Evolutionary conservation across 345 rosid genomes (phyloP), one percentile per base, ranked within the genome.

Genomic region (Moricandia moricandioides): DNA sequence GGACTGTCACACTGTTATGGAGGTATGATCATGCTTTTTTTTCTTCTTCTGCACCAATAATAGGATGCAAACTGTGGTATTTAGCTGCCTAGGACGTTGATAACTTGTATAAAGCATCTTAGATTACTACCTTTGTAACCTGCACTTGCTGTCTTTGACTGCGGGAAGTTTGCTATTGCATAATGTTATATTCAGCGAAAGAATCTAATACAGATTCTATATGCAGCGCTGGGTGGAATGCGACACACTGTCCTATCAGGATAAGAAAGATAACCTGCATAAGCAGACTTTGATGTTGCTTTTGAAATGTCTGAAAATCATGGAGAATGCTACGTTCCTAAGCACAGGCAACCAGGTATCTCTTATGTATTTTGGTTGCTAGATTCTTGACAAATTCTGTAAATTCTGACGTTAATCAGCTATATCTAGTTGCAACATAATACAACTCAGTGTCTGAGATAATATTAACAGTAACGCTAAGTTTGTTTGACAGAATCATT

Each of bases 261-360:
- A 76, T 76, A 81, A 67, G 62, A 84, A 82, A 82, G 84, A 82
- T 82, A 84, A 79, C 37, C 30, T 61, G 70, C 73, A 81, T 78
- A 74, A 80, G 81, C 82, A 83, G 72, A 88, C 78, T 83, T 83
- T 86, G 60, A 82, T 82, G 74, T 72, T 89, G 76, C 95, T 96
- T 72, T 77, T 88, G 62, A 92, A 92, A 86, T 92, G 93, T 85
- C 78, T 96, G 87, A 92, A 89, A 83, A 91, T 92, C 75, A 91
- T 96, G 98, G 99, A 96, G 83, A 96, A 96, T 85, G 96, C 97
- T 62, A 90, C 99, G 61, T 92, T 92, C 81, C 86, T 91, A 7
- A 96, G 98, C 78, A 85, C 88, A 73, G 97, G 92, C 55, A 96
- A 96, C 81, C 99, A 96, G 97, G 99, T 92, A 82, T 62, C 31